Percentiles rank a stretch among this genome's conserved stretches.
Evolutionary conservation across 2,329 filamentous ascomycete species (phyloP).

Genomic region (Karstenula rhodostoma): DNA sequence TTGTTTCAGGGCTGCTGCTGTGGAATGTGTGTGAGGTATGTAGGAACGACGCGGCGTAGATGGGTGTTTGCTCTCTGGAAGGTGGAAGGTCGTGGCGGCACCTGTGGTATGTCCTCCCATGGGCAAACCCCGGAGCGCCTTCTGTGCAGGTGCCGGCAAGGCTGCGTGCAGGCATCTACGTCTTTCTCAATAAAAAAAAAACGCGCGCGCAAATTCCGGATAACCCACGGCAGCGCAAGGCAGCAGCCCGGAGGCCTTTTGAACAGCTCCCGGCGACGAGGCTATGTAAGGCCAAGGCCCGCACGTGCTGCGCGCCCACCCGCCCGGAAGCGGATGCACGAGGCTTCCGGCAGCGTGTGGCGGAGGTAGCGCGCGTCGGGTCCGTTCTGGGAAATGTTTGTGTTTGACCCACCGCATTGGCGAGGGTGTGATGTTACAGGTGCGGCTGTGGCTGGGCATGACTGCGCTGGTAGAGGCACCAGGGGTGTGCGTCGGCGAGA

Average conservation of each 20-base stretch:
- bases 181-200: not conserved
- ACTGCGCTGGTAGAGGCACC: no score
- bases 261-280: not conserved
- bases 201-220: not conserved
- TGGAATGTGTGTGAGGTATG: no score
- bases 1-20: not conserved
- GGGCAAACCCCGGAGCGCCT: no score
- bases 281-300: not conserved
- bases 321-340: constrained; percentile 7
- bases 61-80: no score
- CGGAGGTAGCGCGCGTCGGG: not conserved
- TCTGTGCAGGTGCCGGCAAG: not conserved
- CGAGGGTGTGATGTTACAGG: not conserved
- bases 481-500: no score
- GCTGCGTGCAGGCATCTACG: not conserved
- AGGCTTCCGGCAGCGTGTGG: not conserved
- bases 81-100: no score
- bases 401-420: no score
- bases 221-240: not conserved
- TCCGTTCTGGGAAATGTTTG: not conserved
- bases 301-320: constrained; percentile 2
- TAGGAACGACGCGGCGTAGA: no score
- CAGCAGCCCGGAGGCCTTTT: constrained; percentile 1
- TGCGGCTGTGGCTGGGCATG: not conserved
- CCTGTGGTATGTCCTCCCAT: no score